These are phyloP conservation scores for Citrus sinensis DNA, from an alignment of 345 rosid species.

Conservation along the genomic window DNA sequence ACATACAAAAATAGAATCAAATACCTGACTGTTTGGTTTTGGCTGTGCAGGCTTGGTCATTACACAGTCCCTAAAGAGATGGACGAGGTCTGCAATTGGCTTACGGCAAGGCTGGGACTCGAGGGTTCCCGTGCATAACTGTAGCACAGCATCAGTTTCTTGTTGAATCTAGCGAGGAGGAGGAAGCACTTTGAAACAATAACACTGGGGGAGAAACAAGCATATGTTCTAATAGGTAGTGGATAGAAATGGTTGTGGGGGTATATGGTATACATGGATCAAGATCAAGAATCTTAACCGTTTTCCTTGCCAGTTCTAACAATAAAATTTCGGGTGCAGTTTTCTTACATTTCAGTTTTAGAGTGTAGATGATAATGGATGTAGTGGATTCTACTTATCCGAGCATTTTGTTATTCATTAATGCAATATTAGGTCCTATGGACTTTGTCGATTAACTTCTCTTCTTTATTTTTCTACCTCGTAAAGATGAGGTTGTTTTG, in stretches of 20 bases:
- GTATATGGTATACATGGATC: constrained; percentile 38
- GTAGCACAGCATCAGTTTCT: constrained; percentile 9
- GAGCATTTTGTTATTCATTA: constrained; percentile 10
- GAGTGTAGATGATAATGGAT: constrained; percentile 1
- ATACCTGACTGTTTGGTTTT: background rate
- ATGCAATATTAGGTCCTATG: background rate
- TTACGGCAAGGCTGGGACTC: constrained; percentile 62
- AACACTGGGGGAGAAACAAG: constrained; percentile 15
- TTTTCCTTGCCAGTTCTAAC: constrained; percentile 17
- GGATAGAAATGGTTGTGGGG: constrained; percentile 14
- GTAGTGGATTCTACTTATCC: constrained; percentile 9
- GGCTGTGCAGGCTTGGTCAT: constrained; percentile 71
- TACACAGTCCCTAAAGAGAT: constrained; percentile 87
- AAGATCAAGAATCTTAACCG: constrained; percentile 21
- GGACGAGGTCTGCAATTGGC: constrained; percentile 79
- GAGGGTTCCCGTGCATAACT: constrained; percentile 49
- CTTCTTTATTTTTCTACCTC: background rate
- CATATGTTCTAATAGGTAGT: constrained; percentile 20
- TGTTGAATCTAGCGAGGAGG: constrained; percentile 16
- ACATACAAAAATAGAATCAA: background rate
- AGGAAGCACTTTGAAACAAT: constrained; percentile 24
- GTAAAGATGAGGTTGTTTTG: background rate
- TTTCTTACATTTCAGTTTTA: constrained; percentile 16
- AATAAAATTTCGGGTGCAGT: constrained; percentile 30
- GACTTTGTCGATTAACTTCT: background rate